A percentile compares a stretch with the other conserved stretches of the same genome.
These are phyloP conservation scores for Eucalyptus regnans DNA, from an alignment of 345 rosid species.

Conservation along the genomic window DNA sequence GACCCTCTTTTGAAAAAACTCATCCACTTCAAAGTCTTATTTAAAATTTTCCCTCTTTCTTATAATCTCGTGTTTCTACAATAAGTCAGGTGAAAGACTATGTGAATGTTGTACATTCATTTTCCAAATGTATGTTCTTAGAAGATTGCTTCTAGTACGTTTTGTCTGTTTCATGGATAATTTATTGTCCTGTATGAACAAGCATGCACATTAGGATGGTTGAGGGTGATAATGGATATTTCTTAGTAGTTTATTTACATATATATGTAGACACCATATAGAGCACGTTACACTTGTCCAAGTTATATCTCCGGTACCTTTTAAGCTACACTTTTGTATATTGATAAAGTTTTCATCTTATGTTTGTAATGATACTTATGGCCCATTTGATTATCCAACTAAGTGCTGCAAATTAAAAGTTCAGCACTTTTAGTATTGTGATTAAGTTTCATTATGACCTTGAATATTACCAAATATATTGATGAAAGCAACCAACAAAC, in stretches of 20 bases:
- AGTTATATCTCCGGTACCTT: too few relatives aligned
- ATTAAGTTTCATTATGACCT: not conserved
- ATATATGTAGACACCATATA: too few relatives aligned
- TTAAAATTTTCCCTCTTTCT: not conserved
- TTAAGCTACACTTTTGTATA: too few relatives aligned
- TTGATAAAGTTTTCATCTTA: too few relatives aligned
- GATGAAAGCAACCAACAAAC: not conserved
- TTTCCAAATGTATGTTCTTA: not conserved
- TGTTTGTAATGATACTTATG: not conserved
- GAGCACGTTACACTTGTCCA: not conserved
- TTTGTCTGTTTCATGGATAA: not conserved
- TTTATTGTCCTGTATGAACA: not conserved
- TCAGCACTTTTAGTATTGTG: not conserved
- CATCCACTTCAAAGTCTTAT: too few relatives aligned
- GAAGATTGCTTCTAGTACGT: not conserved
- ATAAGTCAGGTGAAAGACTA: not conserved
- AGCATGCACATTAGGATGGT: not conserved
- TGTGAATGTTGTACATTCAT: not conserved
- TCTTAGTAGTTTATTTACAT: too few relatives aligned
- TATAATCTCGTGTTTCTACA: not conserved
- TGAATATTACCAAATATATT: not conserved
- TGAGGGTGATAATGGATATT: not conserved
- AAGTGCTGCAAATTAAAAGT: not conserved
- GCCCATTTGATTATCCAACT: not conserved
- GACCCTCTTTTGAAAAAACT: too few relatives aligned